Evolutionary conservation across 768 basidiomycete genomes (phyloP), one percentile per base, ranked within the genome.

Genomic region (Epithele typhae): DNA sequence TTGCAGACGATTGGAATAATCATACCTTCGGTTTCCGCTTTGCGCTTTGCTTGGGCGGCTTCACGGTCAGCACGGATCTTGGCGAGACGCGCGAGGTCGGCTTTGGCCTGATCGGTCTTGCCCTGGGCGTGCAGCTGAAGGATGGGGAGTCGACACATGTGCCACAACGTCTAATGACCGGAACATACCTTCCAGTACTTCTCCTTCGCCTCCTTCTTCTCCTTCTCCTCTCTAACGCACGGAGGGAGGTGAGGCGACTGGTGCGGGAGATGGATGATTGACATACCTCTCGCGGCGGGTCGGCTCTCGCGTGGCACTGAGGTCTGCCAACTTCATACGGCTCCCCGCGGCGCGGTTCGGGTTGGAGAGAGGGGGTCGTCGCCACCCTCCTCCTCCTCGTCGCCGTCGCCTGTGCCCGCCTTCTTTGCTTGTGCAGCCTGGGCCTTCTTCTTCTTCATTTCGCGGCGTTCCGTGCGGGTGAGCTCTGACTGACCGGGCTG

Each of bases 51-150:
- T 38, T 83, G 82, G 1, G 93, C 92, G 34, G 81, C 86, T 52
- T 93, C 93, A 40, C 94, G 84, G 49, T 95, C 90, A 45, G 81
- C 84, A 49, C 79, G 79, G 59, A 98, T 90, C 79, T 84, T 87
- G 37, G 80, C 79, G 14, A 98, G 78, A 27, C 94, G 79, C 17
- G 85, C 79, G 40, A 98, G 80, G 65, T 98, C 94, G 3, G 83
- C 65, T 69, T 92, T 88, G 17, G 94, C 93, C 63, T 96, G 76
- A 27, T 86, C 82, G 0, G 94, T 97, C 81, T 96, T 88, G 50
- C 94, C 94, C 64, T 78, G 72, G 14, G 70, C 42, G 58, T 91
- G 87, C 25, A 87, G 71, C 87, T 87, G 11, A 40, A n/a, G n/a
- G n/a, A n/a, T n/a, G n/a, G n/a, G n/a, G n/a, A n/a, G n/a, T n/a